phyloP scores from a whole-genome alignment of 2,329 filamentous ascomycete species.

The Fusarium verrucosum region DNA sequence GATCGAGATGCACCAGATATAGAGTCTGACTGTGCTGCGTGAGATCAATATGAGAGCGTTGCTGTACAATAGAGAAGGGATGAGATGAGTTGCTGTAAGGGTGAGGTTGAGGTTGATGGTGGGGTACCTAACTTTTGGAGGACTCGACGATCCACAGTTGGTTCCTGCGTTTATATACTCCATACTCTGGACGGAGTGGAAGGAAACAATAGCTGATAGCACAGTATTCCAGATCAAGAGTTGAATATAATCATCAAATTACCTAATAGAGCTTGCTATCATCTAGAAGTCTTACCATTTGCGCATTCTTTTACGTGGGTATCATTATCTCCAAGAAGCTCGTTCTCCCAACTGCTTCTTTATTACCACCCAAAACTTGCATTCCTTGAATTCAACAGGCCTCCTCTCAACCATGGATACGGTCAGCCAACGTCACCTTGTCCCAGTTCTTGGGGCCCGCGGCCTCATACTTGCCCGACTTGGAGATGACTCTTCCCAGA shows the following conservation, averaged over 20 bases:
- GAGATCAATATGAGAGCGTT: neutral
- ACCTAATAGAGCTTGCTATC: neutral
- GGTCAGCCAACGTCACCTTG: slow-evolving; percentile 47
- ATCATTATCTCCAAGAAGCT: slow-evolving; percentile 35
- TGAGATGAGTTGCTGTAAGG: slow-evolving; percentile 25
- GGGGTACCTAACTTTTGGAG: slow-evolving; percentile 23
- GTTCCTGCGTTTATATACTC: slow-evolving; percentile 22
- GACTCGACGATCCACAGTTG: slow-evolving; percentile 30
- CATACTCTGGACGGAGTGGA: too few species aligned
- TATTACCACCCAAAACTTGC: neutral
- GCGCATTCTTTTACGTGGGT: slow-evolving; percentile 32
- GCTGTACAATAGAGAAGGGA: neutral
- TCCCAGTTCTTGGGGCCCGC: slow-evolving; percentile 64
- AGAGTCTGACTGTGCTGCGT: neutral
- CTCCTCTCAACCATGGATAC: slow-evolving; percentile 40
- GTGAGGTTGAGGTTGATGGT: slow-evolving; percentile 17
- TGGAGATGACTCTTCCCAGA: slow-evolving; percentile 85
- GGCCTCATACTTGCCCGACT: slow-evolving; percentile 76
- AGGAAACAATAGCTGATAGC: too few species aligned
- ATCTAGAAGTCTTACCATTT: slow-evolving; percentile 1
- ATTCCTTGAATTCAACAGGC: neutral
- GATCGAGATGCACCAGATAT: neutral
- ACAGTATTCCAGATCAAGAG: neutral
- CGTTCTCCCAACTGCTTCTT: neutral
- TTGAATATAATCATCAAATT: neutral